Evolutionary conservation across 2,329 filamentous ascomycete species (phyloP).

Genomic region (Penicillium sp.): DNA sequence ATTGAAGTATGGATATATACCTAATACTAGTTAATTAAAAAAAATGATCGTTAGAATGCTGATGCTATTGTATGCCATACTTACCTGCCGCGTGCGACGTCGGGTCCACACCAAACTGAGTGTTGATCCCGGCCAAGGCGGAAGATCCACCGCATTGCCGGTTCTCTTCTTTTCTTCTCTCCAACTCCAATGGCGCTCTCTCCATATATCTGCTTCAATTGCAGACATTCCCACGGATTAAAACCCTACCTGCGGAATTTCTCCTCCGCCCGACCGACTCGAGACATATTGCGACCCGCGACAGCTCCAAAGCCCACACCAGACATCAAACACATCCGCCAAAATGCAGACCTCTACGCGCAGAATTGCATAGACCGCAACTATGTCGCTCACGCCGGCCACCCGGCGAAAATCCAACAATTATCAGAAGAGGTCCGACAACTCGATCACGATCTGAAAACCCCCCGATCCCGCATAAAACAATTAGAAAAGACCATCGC

Average conservation of each 20-base stretch:
- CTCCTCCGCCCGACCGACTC: conserved; percentile 20
- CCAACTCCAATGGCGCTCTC: conserved; percentile 24
- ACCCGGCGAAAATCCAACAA: conserved; percentile 52
- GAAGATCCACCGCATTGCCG: conserved; percentile 11
- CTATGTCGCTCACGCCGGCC: conserved; percentile 57
- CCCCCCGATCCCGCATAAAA: conserved; percentile 44
- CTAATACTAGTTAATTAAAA: no score
- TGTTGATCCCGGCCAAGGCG: conserved; percentile 13
- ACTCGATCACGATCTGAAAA: conserved; percentile 41
- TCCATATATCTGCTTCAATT: conserved; percentile 36
- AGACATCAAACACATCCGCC: conserved; percentile 85
- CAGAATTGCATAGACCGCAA: conserved; percentile 83
- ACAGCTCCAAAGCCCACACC: conserved; percentile 74
- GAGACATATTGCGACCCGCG: conserved; percentile 52
- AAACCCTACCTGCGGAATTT: conserved; percentile 20
- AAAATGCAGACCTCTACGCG: conserved; percentile 74
- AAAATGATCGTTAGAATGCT: no score
- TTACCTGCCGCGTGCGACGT: no score
- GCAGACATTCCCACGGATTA: conserved; percentile 24
- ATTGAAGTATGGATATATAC: no score
- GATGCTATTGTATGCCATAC: no score
- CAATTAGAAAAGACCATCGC: conserved; percentile 43
- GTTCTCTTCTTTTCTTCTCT: conserved; percentile 10
- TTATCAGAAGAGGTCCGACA: conserved; percentile 37
- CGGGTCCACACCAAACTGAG: no score